These are phyloP conservation scores for Chaetomium cochliodes DNA, from an alignment of 495 filamentous ascomycete genomes.

Conservation along the genomic window DNA sequence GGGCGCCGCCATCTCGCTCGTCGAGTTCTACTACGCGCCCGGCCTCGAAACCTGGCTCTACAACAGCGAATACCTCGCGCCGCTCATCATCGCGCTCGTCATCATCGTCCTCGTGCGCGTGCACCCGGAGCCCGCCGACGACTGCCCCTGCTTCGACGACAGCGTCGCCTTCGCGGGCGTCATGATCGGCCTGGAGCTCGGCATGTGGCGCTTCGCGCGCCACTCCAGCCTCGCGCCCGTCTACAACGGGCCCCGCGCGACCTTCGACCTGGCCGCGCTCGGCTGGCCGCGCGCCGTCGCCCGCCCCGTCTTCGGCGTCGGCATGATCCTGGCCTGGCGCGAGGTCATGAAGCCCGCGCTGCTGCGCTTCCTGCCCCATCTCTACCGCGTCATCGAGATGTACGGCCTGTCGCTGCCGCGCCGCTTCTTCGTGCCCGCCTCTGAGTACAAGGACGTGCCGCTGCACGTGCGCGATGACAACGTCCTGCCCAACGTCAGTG, in stretches of 20 bases:
- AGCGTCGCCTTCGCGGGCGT: slow-evolving; percentile 91
- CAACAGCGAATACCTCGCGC: slow-evolving; percentile 54
- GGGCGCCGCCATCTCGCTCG: slow-evolving; percentile 61
- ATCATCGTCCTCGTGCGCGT: slow-evolving; percentile 77
- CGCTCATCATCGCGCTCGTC: slow-evolving; percentile 58
- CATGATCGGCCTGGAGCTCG: slow-evolving; percentile 73
- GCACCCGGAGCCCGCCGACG: slow-evolving; percentile 93
- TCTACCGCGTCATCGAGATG: slow-evolving; percentile 83
- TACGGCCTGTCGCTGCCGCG: slow-evolving; percentile 75
- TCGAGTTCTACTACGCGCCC: slow-evolving; percentile 71
- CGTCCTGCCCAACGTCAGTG: slow-evolving; percentile 78
- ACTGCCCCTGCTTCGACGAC: slow-evolving; percentile 97
- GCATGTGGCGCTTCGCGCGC: slow-evolving; percentile 73
- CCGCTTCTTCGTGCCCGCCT: slow-evolving; percentile 84
- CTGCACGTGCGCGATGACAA: slow-evolving; percentile 75
- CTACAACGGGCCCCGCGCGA: slow-evolving; percentile 48
- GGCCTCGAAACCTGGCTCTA: slow-evolving; percentile 65
- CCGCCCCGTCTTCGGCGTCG: slow-evolving; percentile 74
- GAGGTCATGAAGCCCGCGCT: slow-evolving; percentile 81
- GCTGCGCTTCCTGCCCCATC: slow-evolving; percentile 71
- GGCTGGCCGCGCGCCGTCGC: slow-evolving; percentile 57
- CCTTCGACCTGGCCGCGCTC: slow-evolving; percentile 59
- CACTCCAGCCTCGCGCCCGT: slow-evolving; percentile 55
- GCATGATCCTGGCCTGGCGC: slow-evolving; percentile 84
- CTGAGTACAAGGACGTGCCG: slow-evolving; percentile 85